Percentiles rank a stretch among this genome's conserved stretches.
These are phyloP conservation scores for Meyerozyma elateridarum DNA, from an alignment of 1,139 yeast species.

Conservation along the genomic window DNA sequence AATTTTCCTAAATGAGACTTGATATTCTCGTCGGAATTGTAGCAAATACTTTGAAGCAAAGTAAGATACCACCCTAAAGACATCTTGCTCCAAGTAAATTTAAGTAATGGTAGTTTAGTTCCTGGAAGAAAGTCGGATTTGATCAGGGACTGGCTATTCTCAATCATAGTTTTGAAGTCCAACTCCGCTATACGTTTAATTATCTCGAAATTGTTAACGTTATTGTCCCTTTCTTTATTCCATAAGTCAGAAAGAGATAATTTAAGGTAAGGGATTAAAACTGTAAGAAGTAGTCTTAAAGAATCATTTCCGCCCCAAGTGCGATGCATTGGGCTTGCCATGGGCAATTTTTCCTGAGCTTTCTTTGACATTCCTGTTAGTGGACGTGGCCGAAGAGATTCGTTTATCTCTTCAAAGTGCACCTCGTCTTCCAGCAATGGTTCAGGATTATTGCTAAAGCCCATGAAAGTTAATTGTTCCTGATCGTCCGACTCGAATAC, in stretches of 20 bases:
- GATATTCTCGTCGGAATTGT: conserved; percentile 35
- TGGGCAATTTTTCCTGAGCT: conserved; percentile 56
- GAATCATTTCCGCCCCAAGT: conserved; percentile 63
- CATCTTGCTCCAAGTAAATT: conserved; percentile 55
- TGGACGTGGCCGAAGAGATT: conserved; percentile 34
- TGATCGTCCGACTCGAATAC: background rate
- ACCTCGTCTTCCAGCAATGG: background rate
- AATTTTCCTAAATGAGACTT: conserved; percentile 21
- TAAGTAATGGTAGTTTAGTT: conserved; percentile 44
- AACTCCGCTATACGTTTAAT: conserved; percentile 36
- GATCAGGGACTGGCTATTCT: conserved; percentile 20
- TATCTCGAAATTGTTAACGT: conserved; percentile 28
- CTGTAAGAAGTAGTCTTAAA: conserved; percentile 38
- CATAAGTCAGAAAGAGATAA: conserved; percentile 34
- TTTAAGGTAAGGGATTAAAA: conserved; percentile 38
- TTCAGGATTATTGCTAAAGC: background rate
- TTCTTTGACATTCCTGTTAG: conserved; percentile 63
- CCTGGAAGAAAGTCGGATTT: conserved; percentile 32
- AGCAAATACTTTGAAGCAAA: conserved; percentile 62
- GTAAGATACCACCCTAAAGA: conserved; percentile 78
- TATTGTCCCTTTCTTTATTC: conserved; percentile 17
- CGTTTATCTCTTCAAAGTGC: conserved; percentile 7
- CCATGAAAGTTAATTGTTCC: background rate
- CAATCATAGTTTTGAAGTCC: conserved; percentile 22
- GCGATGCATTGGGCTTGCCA: conserved; percentile 42